Base-by-base conservation (phyloP, 2,329 filamentous ascomycete species). In the Monosporascus cannonballus region DNA sequence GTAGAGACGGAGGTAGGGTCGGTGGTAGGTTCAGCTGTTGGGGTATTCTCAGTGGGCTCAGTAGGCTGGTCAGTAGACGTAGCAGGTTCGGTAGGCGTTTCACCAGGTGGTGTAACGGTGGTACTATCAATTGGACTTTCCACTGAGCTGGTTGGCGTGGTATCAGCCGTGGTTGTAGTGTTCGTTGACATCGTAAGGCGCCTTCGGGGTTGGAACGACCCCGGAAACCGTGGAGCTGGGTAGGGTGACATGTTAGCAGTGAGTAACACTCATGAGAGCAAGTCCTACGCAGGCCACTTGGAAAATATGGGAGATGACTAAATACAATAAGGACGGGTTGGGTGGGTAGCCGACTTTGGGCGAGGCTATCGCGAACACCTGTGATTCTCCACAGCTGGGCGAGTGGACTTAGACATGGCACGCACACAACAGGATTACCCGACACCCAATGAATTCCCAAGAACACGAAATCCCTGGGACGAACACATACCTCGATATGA, bases 171-270 rank as follows among this genome's bases (percentile, higher is more conserved):
- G 56, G 54, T 62, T 44, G 66, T 61, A 45, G 51, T 59, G 59
- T 62, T 66, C 37, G 44, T 46, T 51, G 67, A 68, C 71, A 73
- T 73, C 60, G 57, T 65, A 56, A 64, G 62, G 56, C 56, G 61
- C 44, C 49, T 51, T 48, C 38, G 56, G 45, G 58, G 57, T 51
- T 52, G 55, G 44, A 60, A 59, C 20, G 20, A 30, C 42, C 24
- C 42, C 42, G 42, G 24, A 17, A 46, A 30, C 42, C 22, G 42
- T 15, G 22, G 42, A 24, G 20, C 42, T 46, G 11, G 52, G 51
- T 58, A 48, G 55, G 65, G 59, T 49, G 66, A 55, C 62, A 66
- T 70, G 64, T 74, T 64, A 74, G 70, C 61, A 61, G 25, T 7
- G 42, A 46, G 42, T 22, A 41, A 8, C 17, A 20, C 17, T 20